These are phyloP conservation scores for Leonotis leonurus DNA, from an alignment of 257 asterid genomes.

Conservation along the genomic window DNA sequence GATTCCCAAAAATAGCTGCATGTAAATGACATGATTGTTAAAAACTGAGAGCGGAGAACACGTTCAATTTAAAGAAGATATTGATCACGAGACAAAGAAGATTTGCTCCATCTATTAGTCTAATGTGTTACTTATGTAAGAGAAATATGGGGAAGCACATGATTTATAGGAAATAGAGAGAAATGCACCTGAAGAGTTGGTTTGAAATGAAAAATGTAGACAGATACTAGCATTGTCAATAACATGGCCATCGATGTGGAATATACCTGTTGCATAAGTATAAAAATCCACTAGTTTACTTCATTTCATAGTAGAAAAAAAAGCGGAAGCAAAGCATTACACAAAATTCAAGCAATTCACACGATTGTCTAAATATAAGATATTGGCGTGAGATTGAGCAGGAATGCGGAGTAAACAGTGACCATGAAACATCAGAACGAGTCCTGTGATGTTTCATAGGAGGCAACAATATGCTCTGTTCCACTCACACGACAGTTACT, in stretches of 20 bases:
- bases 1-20: slow-evolving; percentile 89
- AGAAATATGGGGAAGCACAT: no score
- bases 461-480: no score
- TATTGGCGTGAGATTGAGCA: no score
- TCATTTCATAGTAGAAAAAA: background rate
- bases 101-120: no score
- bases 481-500: no score
- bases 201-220: slow-evolving; percentile 74
- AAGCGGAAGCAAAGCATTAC: background rate
- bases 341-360: background rate
- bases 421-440: no score
- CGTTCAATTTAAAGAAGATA: no score
- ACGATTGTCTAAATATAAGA: no score
- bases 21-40: background rate
- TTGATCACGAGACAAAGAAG: background rate
- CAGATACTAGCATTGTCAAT: slow-evolving; percentile 76
- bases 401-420: no score
- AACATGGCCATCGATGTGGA: slow-evolving; percentile 98
- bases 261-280: slow-evolving; percentile 57
- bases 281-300: background rate
- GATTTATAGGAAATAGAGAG: no score
- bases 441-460: no score
- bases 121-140: no score
- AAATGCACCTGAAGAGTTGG: slow-evolving; percentile 94
- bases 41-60: background rate